These are phyloP conservation scores for Nicotiana tomentosiformis DNA, from an alignment of 257 asterid species.

Conservation along the genomic window DNA sequence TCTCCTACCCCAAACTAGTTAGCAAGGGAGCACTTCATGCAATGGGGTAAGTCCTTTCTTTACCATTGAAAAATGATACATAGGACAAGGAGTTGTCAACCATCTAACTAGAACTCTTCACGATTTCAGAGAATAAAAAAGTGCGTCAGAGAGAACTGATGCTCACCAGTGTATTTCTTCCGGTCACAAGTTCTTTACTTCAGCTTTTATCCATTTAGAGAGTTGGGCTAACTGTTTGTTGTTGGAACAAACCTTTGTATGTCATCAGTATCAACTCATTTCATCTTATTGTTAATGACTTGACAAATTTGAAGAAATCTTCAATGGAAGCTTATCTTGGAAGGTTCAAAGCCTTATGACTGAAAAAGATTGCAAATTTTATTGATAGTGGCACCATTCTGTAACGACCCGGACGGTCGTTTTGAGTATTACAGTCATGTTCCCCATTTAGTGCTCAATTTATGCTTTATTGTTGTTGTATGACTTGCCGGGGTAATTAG, in stretches of 20 bases:
- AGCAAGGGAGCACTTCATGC: background rate
- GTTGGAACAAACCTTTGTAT: background rate
- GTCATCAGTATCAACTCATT: background rate
- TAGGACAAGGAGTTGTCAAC: background rate
- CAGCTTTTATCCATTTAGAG: background rate
- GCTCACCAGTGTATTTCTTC: background rate
- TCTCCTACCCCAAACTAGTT: background rate
- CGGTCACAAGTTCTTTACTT: background rate
- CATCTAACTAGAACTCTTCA: background rate
- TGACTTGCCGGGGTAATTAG: too few relatives aligned
- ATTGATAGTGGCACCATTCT: background rate
- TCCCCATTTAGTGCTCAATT: too few relatives aligned
- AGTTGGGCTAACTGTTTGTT: background rate
- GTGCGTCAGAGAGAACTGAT: background rate
- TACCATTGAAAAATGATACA: background rate
- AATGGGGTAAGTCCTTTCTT: background rate
- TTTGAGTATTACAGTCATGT: too few relatives aligned
- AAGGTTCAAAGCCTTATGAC: background rate
- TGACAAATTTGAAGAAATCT: background rate
- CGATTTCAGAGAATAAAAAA: background rate
- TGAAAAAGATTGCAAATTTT: background rate
- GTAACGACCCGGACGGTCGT: too few relatives aligned
- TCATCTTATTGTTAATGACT: background rate
- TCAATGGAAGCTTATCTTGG: background rate
- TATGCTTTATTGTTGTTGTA: too few relatives aligned